A percentile compares a stretch with the other conserved stretches of the same genome.
phyloP scores from a whole-genome alignment of 164 flowering plant genomes.

The Protea cynaroides region DNA sequence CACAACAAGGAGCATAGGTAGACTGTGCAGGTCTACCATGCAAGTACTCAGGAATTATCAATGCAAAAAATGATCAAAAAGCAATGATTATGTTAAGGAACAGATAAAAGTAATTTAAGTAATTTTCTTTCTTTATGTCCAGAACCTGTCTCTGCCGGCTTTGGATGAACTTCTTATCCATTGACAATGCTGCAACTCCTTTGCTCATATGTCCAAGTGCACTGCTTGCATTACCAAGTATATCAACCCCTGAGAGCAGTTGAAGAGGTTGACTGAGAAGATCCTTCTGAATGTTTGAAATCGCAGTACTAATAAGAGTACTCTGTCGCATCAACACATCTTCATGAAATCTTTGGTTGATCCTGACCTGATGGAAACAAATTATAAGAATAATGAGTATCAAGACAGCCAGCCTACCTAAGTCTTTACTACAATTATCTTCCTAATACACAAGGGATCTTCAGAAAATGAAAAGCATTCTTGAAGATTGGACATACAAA shows the following conservation, averaged over 20 bases:
- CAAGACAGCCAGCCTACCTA: conserved; percentile 1
- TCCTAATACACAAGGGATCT: not conserved
- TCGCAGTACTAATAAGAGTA: conserved; percentile 63
- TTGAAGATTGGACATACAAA: not conserved
- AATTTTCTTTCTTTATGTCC: not conserved
- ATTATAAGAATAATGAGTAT: not conserved
- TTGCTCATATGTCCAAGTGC: conserved; percentile 99
- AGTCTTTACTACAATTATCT: not conserved
- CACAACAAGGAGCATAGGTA: not conserved
- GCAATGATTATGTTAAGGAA: not conserved
- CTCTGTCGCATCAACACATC: conserved; percentile 81
- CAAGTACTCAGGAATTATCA: not conserved
- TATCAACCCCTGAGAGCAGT: conserved; percentile 93
- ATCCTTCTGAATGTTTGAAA: conserved; percentile 81
- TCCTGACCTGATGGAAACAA: conserved; percentile 50
- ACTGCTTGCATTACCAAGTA: conserved; percentile 99
- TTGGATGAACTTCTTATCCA: conserved; percentile 97
- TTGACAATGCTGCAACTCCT: conserved; percentile 97
- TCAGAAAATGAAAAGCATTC: not conserved
- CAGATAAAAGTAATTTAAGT: not conserved
- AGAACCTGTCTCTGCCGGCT: conserved; percentile 91
- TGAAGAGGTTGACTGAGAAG: conserved; percentile 96
- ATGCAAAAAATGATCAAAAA: not conserved
- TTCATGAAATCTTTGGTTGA: conserved; percentile 81
- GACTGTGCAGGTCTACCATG: not conserved